Evolutionary conservation across 2,329 filamentous ascomycete genomes (phyloP), one percentile per base, ranked within the genome.

Genomic region (Didymella exigua): DNA sequence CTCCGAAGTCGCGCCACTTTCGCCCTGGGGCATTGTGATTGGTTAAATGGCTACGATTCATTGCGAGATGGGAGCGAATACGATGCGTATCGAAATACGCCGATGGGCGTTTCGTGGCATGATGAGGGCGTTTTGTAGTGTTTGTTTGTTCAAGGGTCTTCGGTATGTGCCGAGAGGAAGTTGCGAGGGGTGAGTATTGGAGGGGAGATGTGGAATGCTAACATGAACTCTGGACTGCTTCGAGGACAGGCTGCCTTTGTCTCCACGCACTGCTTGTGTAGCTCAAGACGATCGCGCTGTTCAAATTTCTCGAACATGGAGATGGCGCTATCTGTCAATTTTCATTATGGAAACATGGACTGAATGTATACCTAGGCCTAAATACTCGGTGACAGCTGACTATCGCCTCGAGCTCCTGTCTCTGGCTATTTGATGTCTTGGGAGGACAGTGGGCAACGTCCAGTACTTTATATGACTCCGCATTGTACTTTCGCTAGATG

Each of bases 401-500:
- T 9, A 37, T 10, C 4, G 27, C 23, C 16, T 27, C 26, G 13
- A n/a, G 4, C 10, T 38, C 16, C 16, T 7, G 16, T 3, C 5
- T 38, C 8, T 18, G 16, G 16, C 7, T 8, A n/a, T 4, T 23
- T 23, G 5, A 40, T 26, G 7, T 30, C 18, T 5, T 31, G 23
- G 13, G 45, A 38, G 1, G 45, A 48, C 14, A 40, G 16, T 4
- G 34, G 40, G 18, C 18, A 48, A 5, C 26, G 31, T 8, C 26
- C 26, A 18, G 13, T 24, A 1, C 8, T 8, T 3, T n/a, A 16
- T 1, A 56, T 26, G 8, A 44, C 54, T 5, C 70, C 70, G 70
- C 70, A 73, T 54, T 48, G 54, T 0, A 73, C 57, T 10, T 56
- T 61, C 21, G 49, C 8, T 7, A 68, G 37, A 9, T 59, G 53